Conservation (phyloP, 257 asterid genomes). For the Mitragyna speciosa region DNA sequence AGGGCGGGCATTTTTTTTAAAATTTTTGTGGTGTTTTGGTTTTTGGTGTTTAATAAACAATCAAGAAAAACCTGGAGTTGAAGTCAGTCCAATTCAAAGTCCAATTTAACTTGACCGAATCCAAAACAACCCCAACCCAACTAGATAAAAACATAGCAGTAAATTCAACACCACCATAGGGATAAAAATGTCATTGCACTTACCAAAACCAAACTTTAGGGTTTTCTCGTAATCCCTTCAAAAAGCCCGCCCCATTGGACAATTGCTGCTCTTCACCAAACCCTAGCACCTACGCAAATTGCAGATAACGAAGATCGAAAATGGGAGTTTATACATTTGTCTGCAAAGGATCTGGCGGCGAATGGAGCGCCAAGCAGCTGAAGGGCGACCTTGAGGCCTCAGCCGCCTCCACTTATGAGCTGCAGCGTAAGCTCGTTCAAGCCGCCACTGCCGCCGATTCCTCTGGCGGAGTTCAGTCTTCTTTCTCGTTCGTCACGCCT, state of each 20-base stretch:
- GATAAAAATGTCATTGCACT: too few relatives aligned
- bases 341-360: conserved; percentile 34
- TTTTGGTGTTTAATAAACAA: too few relatives aligned
- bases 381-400: conserved; percentile 56
- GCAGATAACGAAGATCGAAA: neutral
- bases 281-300: too few relatives aligned
- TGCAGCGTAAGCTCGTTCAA: conserved; percentile 79
- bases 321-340: conserved; percentile 64
- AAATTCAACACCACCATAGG: too few relatives aligned
- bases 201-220: too few relatives aligned
- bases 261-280: neutral
- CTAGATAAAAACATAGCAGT: too few relatives aligned
- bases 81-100: too few relatives aligned
- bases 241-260: neutral
- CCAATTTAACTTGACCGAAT: too few relatives aligned
- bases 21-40: too few relatives aligned
- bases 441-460: conserved; percentile 55
- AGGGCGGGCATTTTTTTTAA: too few relatives aligned
- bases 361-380: conserved; percentile 54
- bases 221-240: neutral
- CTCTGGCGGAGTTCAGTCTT: conserved; percentile 39
- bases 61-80: too few relatives aligned
- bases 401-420: conserved; percentile 41
- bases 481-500: neutral
- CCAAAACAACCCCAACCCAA: too few relatives aligned